phyloP scores from a whole-genome alignment of 2,329 filamentous ascomycete species.

The Fusarium pseudonygamai region DNA sequence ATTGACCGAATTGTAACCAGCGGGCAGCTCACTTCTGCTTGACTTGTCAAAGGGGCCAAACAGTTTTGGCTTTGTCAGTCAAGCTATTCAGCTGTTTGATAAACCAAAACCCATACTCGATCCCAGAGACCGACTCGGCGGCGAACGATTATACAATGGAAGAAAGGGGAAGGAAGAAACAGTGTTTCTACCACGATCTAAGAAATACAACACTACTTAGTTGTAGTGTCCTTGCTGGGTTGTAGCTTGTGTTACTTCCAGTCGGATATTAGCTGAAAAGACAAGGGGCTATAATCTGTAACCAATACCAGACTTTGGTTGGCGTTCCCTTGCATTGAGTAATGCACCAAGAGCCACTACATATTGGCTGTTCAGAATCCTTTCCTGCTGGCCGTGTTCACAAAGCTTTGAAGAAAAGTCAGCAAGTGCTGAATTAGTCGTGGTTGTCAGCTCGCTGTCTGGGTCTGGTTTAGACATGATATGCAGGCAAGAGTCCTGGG shows the following conservation, averaged over 20 bases:
- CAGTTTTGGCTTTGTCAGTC: background rate
- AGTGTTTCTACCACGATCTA: background rate
- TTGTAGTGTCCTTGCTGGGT: background rate
- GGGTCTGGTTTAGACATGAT: background rate
- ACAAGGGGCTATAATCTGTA: too few species aligned
- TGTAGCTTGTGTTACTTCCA: background rate
- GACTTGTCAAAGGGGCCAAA: background rate
- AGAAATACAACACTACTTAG: background rate
- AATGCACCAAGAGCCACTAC: background rate
- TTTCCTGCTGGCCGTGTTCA: background rate
- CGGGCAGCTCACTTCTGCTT: background rate
- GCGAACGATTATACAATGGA: constrained; percentile 9
- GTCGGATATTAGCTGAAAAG: background rate
- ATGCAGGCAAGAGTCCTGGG: background rate
- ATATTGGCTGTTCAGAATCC: too few species aligned
- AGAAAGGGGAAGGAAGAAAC: background rate
- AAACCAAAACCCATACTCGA: background rate
- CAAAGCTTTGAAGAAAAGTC: background rate
- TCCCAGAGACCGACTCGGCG: background rate
- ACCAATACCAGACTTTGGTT: background rate
- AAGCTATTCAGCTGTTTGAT: background rate
- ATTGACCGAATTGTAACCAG: background rate
- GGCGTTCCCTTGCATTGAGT: background rate
- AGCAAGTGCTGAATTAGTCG: constrained; percentile 11
- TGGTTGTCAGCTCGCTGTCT: background rate